Percentiles rank a stretch among this genome's conserved stretches.
phyloP scores from a whole-genome alignment of 176 grass and related monocot species.

The Carex pumila region DNA sequence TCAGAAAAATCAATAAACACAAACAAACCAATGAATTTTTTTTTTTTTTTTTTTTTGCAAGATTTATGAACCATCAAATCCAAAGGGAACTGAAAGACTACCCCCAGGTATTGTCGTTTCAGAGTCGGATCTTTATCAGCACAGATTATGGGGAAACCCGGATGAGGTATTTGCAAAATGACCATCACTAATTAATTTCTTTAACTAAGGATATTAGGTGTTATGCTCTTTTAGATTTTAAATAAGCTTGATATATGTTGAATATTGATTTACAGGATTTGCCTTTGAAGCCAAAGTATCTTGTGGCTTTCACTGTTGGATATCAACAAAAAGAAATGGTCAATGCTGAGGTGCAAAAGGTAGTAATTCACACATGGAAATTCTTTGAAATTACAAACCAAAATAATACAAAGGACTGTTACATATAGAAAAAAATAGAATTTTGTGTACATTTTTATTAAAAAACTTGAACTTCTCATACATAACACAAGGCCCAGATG shows the following conservation, averaged over 20 bases:
- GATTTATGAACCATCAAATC: conserved; percentile 30
- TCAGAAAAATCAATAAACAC: not conserved
- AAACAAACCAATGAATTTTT: not conserved
- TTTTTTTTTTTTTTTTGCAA: not conserved
- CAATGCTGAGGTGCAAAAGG: conserved; percentile 73
- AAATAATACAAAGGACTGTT: not conserved
- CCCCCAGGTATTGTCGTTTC: conserved; percentile 27
- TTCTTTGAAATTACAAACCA: not conserved
- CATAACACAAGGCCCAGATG: not conserved
- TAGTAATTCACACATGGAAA: not conserved
- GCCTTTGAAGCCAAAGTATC: conserved; percentile 65
- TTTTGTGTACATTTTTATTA: not conserved
- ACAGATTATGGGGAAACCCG: conserved; percentile 35
- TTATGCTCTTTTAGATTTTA: not conserved
- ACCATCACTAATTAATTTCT: not conserved
- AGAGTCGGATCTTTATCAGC: conserved; percentile 38
- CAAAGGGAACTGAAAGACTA: conserved; percentile 27
- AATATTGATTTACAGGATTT: conserved; percentile 50
- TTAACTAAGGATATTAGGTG: not conserved
- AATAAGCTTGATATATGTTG: not conserved
- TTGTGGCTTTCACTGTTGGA: conserved; percentile 85
- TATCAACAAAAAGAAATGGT: conserved; percentile 83
- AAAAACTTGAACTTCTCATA: not conserved
- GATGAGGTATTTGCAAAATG: conserved; percentile 13
- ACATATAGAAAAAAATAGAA: not conserved